Percentiles rank a stretch among this genome's conserved stretches.
Evolutionary conservation across 331 rosid genomes (phyloP).

Genomic region (Acacia concinna): DNA sequence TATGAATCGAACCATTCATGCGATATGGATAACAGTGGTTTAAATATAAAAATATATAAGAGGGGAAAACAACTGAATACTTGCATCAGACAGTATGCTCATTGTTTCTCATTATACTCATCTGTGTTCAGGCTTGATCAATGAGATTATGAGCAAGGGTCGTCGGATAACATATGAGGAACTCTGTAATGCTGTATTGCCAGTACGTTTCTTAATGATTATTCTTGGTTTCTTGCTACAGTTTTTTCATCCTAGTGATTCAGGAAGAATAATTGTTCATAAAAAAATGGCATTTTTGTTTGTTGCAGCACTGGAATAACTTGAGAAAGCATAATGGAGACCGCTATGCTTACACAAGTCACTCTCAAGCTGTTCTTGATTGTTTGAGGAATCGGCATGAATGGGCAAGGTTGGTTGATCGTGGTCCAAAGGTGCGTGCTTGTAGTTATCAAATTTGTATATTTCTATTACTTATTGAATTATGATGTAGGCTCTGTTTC

Average conservation of each 20-base stretch:
- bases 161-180: constrained; percentile 89
- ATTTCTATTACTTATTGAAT: constrained; percentile 7
- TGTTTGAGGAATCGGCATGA: constrained; percentile 91
- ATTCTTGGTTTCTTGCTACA: constrained; percentile 20
- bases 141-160: constrained; percentile 97
- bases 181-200: constrained; percentile 91
- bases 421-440: constrained; percentile 89
- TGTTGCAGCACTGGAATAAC: constrained; percentile 90
- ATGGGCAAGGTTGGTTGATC: constrained; percentile 97
- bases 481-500: constrained; percentile 14
- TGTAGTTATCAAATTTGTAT: constrained; percentile 24
- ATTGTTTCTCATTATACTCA: constrained; percentile 35
- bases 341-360: constrained; percentile 97
- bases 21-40: too few relatives aligned
- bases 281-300: constrained; percentile 22
- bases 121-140: constrained; percentile 69
- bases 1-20: too few relatives aligned
- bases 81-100: constrained; percentile 22
- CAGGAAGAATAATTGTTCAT: constrained; percentile 1
- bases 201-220: constrained; percentile 54
- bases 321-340: constrained; percentile 99
- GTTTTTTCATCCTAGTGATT: background rate
- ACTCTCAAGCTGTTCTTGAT: constrained; percentile 98
- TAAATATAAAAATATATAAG: background rate
- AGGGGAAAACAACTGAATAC: background rate